These are phyloP conservation scores for Solanum stenotomum DNA, from an alignment of 257 asterid species.

Conservation along the genomic window DNA sequence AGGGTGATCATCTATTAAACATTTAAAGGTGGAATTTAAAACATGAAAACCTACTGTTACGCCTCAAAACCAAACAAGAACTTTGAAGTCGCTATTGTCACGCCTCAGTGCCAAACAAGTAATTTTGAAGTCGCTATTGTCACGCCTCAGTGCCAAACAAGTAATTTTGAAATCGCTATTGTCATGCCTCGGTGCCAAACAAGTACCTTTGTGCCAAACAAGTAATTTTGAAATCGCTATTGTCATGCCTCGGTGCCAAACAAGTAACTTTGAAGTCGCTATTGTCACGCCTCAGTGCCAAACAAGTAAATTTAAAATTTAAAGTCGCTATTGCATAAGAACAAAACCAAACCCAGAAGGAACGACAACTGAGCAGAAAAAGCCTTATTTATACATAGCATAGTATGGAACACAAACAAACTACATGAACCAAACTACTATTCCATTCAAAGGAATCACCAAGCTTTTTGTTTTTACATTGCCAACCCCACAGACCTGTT, in stretches of 20 bases:
- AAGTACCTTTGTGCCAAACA: not conserved
- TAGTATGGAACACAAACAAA: not conserved
- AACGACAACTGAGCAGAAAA: not conserved
- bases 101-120: not conserved
- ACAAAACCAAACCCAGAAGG: not conserved
- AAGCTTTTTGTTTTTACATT: not conserved
- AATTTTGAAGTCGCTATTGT: too few species aligned
- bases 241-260: not conserved
- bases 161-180: not conserved
- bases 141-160: too few species aligned
- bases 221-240: too few species aligned
- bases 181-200: not conserved
- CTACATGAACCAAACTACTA: not conserved
- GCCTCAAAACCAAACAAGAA: too few species aligned
- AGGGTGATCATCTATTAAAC: not conserved
- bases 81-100: too few species aligned
- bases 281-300: not conserved
- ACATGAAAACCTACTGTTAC: not conserved
- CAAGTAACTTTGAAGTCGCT: not conserved
- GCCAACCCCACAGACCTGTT: conserved; percentile 1
- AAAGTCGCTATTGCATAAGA: not conserved
- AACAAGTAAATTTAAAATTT: not conserved
- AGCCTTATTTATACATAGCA: not conserved
- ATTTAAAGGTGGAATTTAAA: not conserved
- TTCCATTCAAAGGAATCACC: not conserved